Evolutionary conservation across 2,329 filamentous ascomycete genomes (phyloP).

Genomic region (Chaetomiaceae sp.): DNA sequence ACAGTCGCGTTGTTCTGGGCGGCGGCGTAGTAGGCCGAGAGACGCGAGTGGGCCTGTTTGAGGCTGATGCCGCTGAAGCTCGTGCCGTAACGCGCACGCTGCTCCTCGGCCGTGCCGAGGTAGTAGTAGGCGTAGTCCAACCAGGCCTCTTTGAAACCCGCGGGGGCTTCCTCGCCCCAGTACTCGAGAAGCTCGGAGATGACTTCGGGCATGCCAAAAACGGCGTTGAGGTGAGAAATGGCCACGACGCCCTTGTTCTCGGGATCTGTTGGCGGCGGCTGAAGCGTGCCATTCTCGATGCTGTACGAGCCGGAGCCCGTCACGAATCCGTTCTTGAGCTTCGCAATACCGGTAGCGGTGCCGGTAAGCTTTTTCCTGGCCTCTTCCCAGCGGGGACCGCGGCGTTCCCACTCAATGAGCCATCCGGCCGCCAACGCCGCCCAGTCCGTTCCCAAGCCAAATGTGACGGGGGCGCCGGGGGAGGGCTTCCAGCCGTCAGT

Average conservation of each 20-base stretch:
- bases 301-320: conserved; percentile 53
- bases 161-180: conserved; percentile 41
- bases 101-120: conserved; percentile 44
- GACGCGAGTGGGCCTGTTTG: conserved; percentile 53
- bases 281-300: conserved; percentile 44
- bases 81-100: conserved; percentile 48
- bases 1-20: conserved; percentile 43
- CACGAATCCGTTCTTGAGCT: conserved; percentile 55
- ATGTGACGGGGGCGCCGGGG: conserved; percentile 43
- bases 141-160: conserved; percentile 51
- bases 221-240: conserved; percentile 52
- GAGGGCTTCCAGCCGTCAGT: conserved; percentile 46
- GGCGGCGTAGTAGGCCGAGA: conserved; percentile 51
- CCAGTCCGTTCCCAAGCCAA: conserved; percentile 55
- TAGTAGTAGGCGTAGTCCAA: conserved; percentile 60
- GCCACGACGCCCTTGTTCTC: conserved; percentile 48
- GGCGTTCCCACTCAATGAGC: conserved; percentile 58
- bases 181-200: conserved; percentile 52
- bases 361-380: conserved; percentile 46
- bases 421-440: conserved; percentile 52
- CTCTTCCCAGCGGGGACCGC: conserved; percentile 49
- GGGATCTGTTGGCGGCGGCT: conserved; percentile 49
- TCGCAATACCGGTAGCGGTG: conserved; percentile 48
- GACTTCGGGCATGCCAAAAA: conserved; percentile 57
- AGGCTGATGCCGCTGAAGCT: conserved; percentile 46